A percentile compares a stretch with the other conserved stretches of the same genome.
phyloP scores from a whole-genome alignment of 495 filamentous ascomycete species.

The Cladorrhinum samala region DNA sequence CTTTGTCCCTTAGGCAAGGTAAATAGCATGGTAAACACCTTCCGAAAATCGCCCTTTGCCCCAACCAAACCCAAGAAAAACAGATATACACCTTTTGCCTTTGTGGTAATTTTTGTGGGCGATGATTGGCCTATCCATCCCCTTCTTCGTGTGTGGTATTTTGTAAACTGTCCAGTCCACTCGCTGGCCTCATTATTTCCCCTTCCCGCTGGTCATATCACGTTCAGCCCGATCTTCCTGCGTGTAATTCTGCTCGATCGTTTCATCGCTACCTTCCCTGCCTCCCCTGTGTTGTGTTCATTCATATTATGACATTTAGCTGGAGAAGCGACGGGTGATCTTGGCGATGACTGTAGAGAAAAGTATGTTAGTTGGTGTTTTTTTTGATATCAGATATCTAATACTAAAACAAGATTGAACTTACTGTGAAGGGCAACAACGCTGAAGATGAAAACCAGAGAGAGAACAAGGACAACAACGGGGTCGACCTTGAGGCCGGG shows the following conservation, averaged over 20 bases:
- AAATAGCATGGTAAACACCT: too few relatives aligned
- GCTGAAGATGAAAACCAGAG: slow-evolving; percentile 95
- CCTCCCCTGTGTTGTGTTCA: background rate
- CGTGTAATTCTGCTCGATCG: background rate
- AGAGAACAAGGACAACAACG: slow-evolving; percentile 90
- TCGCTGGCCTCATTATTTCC: background rate
- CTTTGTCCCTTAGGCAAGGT: background rate
- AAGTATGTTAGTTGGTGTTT: slow-evolving; percentile 15
- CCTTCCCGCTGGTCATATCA: background rate
- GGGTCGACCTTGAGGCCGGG: slow-evolving; percentile 96
- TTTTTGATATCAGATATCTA: background rate
- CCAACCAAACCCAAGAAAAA: background rate
- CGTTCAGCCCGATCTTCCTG: background rate
- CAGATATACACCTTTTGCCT: background rate
- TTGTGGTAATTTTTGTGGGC: background rate
- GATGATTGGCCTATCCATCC: background rate
- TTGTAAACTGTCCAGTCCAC: background rate
- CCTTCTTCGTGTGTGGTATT: background rate
- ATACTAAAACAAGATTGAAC: too few relatives aligned
- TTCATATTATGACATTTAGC: slow-evolving; percentile 32
- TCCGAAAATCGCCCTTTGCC: background rate
- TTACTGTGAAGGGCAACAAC: slow-evolving; percentile 95
- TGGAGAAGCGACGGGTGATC: slow-evolving; percentile 86
- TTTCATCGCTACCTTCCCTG: background rate
- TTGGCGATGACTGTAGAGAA: slow-evolving; percentile 84